phyloP scores from a whole-genome alignment of 768 basidiomycete genomes.

The Rubroboletus pulcherrimus region DNA sequence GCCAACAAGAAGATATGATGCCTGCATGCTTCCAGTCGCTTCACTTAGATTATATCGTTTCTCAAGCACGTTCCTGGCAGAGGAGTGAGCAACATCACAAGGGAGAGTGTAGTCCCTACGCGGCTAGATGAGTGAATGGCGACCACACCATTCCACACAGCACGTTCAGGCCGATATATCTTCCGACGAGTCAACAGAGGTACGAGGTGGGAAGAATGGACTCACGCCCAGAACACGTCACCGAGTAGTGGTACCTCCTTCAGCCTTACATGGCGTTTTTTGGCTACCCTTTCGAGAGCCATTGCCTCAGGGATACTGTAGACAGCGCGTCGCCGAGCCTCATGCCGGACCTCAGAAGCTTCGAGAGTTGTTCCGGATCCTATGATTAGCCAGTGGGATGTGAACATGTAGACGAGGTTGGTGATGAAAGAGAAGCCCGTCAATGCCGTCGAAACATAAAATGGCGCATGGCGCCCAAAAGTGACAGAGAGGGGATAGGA shows the following conservation, averaged over 20 bases:
- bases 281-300: slow-evolving; percentile 61
- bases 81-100: slow-evolving; percentile 1
- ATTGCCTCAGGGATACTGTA: slow-evolving; percentile 53
- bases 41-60: slow-evolving; percentile 61
- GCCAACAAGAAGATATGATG: slow-evolving; percentile 69
- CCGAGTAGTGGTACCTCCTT: slow-evolving; percentile 62
- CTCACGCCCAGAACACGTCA: slow-evolving; percentile 77
- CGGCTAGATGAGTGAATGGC: slow-evolving; percentile 72
- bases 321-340: slow-evolving; percentile 45
- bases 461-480: slow-evolving; percentile 70
- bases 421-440: slow-evolving; percentile 63
- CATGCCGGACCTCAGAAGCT: slow-evolving; percentile 55
- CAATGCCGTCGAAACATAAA: slow-evolving; percentile 63
- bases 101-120: slow-evolving; percentile 43
- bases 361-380: slow-evolving; percentile 62
- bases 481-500: slow-evolving; percentile 70
- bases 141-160: slow-evolving; percentile 76
- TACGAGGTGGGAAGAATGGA: background rate
- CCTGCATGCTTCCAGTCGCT: slow-evolving; percentile 54
- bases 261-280: slow-evolving; percentile 59
- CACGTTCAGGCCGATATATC: slow-evolving; percentile 72
- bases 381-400: slow-evolving; percentile 61
- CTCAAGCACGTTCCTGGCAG: slow-evolving; percentile 65
- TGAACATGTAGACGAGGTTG: slow-evolving; percentile 63
- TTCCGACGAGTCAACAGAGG: slow-evolving; percentile 24